Percentiles rank a stretch among this genome's conserved stretches.
Evolutionary conservation across 2,329 filamentous ascomycete species (phyloP).

Genomic region (Immersiporthe knoxdaviesiana): DNA sequence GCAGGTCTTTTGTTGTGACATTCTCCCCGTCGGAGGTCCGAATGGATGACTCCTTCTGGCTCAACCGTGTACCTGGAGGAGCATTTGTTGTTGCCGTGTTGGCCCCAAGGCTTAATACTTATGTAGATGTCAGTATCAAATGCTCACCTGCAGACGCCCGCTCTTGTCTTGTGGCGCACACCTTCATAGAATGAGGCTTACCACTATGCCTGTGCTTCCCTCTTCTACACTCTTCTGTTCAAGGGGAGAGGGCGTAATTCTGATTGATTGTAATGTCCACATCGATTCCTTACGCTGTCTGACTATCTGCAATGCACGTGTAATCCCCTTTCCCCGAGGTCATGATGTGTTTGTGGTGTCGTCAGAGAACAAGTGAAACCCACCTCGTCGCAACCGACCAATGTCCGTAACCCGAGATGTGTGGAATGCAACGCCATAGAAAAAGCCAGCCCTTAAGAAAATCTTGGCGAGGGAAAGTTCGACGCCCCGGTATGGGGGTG

Average conservation of each 20-base stretch:
- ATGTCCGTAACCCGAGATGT: constrained; percentile 14
- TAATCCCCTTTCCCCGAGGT: constrained; percentile 16
- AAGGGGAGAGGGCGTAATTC: too few species aligned
- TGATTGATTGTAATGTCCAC: constrained; percentile 24
- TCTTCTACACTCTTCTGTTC: too few species aligned
- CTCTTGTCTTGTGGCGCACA: too few species aligned
- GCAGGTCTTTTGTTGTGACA: neutral
- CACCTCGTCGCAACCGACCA: constrained; percentile 19
- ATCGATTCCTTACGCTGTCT: constrained; percentile 30
- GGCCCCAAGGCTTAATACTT: too few species aligned
- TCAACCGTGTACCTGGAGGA: too few species aligned
- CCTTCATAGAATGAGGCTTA: too few species aligned
- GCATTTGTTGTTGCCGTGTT: too few species aligned
- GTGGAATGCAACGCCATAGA: constrained; percentile 30
- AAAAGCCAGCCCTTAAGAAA: constrained; percentile 21
- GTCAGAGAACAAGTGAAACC: constrained; percentile 28
- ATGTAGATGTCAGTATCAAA: too few species aligned
- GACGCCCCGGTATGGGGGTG: constrained; percentile 13
- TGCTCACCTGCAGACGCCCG: too few species aligned
- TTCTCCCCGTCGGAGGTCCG: neutral
- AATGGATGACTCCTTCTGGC: neutral
- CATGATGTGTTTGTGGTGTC: constrained; percentile 18
- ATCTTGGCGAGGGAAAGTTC: constrained; percentile 21
- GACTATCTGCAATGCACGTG: constrained; percentile 31
- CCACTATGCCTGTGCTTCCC: too few species aligned